Evolutionary conservation across 2,329 filamentous ascomycete genomes (phyloP).

Genomic region (Colletotrichum kahawae): DNA sequence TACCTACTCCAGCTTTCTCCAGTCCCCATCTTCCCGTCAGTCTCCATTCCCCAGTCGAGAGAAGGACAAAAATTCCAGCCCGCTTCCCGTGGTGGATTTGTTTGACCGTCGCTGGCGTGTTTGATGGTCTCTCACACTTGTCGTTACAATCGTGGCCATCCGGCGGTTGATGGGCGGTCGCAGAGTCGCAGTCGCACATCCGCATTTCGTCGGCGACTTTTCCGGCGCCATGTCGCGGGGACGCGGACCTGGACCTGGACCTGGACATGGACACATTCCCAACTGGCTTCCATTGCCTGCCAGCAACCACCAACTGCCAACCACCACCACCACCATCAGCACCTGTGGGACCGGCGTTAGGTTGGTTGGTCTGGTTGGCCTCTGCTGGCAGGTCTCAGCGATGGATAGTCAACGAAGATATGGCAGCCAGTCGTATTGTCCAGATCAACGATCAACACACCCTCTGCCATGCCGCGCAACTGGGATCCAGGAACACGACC

Average conservation of each 20-base stretch:
- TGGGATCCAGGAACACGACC: conserved; percentile 18
- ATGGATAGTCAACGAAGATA: neutral
- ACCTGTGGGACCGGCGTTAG: neutral
- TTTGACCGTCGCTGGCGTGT: neutral
- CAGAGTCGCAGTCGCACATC: neutral
- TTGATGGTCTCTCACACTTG: neutral
- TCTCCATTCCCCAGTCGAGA: neutral
- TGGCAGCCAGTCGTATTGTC: conserved; percentile 6
- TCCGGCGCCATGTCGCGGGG: neutral
- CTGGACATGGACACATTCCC: neutral
- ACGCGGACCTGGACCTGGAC: neutral
- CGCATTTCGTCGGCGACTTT: neutral
- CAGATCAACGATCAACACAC: neutral
- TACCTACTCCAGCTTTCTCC: neutral
- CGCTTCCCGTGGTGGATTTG: neutral
- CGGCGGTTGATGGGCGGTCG: conserved; percentile 5
- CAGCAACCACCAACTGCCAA: neutral
- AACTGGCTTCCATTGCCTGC: neutral
- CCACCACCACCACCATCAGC: neutral
- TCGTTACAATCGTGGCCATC: conserved; percentile 1
- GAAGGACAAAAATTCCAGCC: neutral
- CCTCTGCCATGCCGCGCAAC: neutral
- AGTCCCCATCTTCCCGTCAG: neutral
- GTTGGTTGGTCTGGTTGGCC: neutral
- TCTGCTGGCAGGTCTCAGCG: neutral